Conservation (phyloP, 768 basidiomycete species). For the Rhodotorula babjevae region DNA sequence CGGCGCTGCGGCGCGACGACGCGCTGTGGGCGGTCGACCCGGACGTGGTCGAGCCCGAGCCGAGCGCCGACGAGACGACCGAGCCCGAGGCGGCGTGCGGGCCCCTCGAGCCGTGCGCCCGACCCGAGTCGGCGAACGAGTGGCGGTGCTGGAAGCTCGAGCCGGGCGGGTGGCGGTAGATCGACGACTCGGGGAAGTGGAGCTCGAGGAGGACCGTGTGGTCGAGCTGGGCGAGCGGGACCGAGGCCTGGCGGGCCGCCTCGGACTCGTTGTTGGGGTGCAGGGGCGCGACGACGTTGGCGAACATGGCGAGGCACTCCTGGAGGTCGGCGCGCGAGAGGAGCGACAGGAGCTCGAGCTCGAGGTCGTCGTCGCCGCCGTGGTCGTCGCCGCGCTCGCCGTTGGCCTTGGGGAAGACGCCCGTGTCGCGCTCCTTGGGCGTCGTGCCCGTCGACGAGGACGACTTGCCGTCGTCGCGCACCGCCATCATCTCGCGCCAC, state of each 20-base stretch:
- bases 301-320: constrained; percentile 12
- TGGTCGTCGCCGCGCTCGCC: not conserved
- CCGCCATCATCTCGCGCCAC: constrained; percentile 1
- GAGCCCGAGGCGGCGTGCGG: not conserved
- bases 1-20: not conserved
- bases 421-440: not conserved
- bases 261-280: not conserved
- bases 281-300: constrained; percentile 4
- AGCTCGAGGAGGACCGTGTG: constrained; percentile 15
- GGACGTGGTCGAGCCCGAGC: not conserved
- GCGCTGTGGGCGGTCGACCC: not conserved
- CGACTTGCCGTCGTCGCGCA: constrained; percentile 6
- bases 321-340: constrained; percentile 4
- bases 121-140: not conserved
- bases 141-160: not conserved
- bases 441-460: not conserved
- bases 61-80: not conserved
- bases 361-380: not conserved
- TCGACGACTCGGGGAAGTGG: not conserved
- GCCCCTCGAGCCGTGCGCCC: too few species aligned
- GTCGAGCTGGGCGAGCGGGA: constrained; percentile 10
- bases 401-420: not conserved
- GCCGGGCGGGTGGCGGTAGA: constrained; percentile 4
- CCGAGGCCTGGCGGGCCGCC: not conserved
- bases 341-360: constrained; percentile 7